phyloP scores from a whole-genome alignment of 768 basidiomycete species.

The Lentinula sp. region DNA sequence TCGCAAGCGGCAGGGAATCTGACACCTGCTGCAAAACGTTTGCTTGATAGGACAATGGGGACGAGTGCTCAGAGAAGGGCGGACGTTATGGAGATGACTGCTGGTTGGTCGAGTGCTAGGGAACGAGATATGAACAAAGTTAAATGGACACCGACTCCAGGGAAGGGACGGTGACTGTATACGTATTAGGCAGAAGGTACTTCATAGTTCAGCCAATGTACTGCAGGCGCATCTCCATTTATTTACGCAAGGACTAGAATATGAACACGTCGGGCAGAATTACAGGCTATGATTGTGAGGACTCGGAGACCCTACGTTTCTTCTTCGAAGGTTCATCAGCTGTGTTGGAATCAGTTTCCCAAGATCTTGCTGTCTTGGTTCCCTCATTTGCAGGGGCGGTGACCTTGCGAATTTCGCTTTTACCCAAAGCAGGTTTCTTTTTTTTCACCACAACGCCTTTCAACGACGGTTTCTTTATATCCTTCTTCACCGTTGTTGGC shows the following conservation, averaged over 20 bases:
- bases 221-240: too few species aligned
- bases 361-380: conserved; percentile 12
- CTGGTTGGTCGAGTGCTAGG: conserved; percentile 52
- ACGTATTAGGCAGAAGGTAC: too few species aligned
- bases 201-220: background rate
- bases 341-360: conserved; percentile 13
- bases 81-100: conserved; percentile 57
- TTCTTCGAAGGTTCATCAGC: conserved; percentile 42
- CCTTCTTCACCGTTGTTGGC: conserved; percentile 43
- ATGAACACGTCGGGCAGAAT: background rate
- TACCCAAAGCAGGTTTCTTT: conserved; percentile 39
- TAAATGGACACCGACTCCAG: conserved; percentile 78
- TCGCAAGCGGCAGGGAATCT: conserved; percentile 67
- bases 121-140: conserved; percentile 61
- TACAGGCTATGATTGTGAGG: background rate
- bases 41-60: conserved; percentile 68
- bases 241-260: background rate
- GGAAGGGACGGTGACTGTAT: conserved; percentile 24
- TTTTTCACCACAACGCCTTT: conserved; percentile 83
- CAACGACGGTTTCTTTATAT: conserved; percentile 50
- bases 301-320: conserved; percentile 46
- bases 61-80: conserved; percentile 56
- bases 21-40: conserved; percentile 78
- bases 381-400: conserved; percentile 13
- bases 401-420: conserved; percentile 1